Evolutionary conservation across 345 rosid genomes (phyloP).

Genomic region (Heritiera littoralis): DNA sequence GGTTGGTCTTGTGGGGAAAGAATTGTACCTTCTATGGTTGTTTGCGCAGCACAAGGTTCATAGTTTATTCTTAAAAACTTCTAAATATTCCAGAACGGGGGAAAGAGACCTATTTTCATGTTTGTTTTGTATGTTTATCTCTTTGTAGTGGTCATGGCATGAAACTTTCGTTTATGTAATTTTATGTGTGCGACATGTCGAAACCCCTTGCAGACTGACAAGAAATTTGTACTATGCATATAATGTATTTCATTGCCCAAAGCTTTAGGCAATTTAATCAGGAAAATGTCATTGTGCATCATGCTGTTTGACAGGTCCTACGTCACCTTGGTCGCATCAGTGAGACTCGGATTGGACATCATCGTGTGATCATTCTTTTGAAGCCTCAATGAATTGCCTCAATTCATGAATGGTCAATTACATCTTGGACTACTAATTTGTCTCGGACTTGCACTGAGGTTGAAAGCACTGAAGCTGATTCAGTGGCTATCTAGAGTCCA

Average conservation of each 20-base stretch:
- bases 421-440: not conserved
- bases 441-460: not conserved
- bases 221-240: not conserved
- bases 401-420: conserved; percentile 6
- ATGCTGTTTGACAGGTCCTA: conserved; percentile 58
- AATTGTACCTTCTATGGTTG: not conserved
- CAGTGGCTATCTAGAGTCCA: too few relatives aligned
- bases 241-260: not conserved
- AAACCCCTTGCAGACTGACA: not conserved
- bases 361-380: conserved; percentile 68
- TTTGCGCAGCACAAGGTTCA: not conserved
- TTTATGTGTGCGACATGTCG: not conserved
- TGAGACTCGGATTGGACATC: conserved; percentile 75
- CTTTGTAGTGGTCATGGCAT: not conserved
- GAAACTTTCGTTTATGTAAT: not conserved
- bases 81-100: not conserved
- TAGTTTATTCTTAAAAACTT: not conserved
- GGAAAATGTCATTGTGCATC: not conserved
- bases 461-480: not conserved
- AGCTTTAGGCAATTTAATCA: not conserved
- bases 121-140: not conserved
- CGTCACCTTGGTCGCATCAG: conserved; percentile 89
- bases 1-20: not conserved
- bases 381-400: conserved; percentile 54
- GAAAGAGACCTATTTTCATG: not conserved